A percentile compares a stretch with the other conserved stretches of the same genome.
phyloP scores from a whole-genome alignment of 371 early-diverging fungal species.

The Mortierella sp. region DNA sequence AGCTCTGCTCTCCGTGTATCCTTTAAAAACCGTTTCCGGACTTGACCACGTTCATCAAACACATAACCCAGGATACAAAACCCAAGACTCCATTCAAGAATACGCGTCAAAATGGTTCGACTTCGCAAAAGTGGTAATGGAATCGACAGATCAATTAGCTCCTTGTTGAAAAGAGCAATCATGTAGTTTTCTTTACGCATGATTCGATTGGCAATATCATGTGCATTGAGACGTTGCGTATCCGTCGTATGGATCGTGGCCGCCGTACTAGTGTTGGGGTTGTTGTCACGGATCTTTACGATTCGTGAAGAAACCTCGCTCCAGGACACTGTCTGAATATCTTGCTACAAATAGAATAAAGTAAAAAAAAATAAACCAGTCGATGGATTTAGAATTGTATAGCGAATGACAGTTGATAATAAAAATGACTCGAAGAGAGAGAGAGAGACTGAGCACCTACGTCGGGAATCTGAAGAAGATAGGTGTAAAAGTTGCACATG shows the following conservation, averaged over 20 bases:
- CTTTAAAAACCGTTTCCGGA: constrained; percentile 83
- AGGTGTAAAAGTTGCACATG: constrained; percentile 87
- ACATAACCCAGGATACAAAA: constrained; percentile 86
- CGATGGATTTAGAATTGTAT: not conserved
- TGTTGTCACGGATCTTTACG: constrained; percentile 75
- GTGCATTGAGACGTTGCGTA: constrained; percentile 80
- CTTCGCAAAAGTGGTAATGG: constrained; percentile 68
- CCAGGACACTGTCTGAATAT: constrained; percentile 86
- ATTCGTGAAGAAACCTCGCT: constrained; percentile 77
- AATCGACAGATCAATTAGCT: constrained; percentile 80
- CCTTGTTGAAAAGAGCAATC: constrained; percentile 94
- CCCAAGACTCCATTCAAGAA: constrained; percentile 92
- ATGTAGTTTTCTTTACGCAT: constrained; percentile 98
- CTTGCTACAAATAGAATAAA: constrained; percentile 57
- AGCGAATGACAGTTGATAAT: not conserved
- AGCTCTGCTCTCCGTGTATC: constrained; percentile 70
- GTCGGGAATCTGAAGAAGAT: constrained; percentile 85
- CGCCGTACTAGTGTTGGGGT: constrained; percentile 61
- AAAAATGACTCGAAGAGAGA: not conserved
- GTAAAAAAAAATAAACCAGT: not conserved
- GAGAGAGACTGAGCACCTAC: constrained; percentile 55
- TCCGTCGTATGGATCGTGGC: constrained; percentile 53
- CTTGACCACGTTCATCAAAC: constrained; percentile 86
- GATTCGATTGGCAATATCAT: constrained; percentile 91
- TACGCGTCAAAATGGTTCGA: constrained; percentile 77